Percentiles rank a stretch among this genome's conserved stretches.
Conservation (phyloP, 371 early-diverging fungal genomes). For the Circinella minor region DNA sequence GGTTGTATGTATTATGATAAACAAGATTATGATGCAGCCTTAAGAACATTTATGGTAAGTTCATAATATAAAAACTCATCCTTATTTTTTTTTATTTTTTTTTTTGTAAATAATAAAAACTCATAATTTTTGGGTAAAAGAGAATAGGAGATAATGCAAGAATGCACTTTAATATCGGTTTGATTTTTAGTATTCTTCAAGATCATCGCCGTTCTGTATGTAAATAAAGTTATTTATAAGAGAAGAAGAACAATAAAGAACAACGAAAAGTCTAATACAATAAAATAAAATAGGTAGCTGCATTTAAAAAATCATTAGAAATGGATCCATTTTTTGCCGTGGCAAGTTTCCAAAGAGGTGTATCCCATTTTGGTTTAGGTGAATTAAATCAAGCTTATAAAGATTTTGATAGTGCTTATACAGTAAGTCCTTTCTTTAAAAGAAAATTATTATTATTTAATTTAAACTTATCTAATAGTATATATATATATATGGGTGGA, state of each 20-base stretch:
- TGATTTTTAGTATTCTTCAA: slow-evolving; percentile 74
- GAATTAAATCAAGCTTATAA: slow-evolving; percentile 67
- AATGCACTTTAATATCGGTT: slow-evolving; percentile 94
- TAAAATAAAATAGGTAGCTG: slow-evolving; percentile 57
- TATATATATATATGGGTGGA: not conserved
- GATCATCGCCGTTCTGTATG: slow-evolving; percentile 86
- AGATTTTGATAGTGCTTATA: slow-evolving; percentile 74
- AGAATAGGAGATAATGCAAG: slow-evolving; percentile 89
- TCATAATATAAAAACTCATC: too few species aligned
- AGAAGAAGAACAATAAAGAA: not conserved
- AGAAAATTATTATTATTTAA: too few species aligned
- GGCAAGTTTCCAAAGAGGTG: slow-evolving; percentile 92
- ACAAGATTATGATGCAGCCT: slow-evolving; percentile 39
- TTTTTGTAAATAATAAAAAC: not conserved
- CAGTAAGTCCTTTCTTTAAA: slow-evolving; percentile 32
- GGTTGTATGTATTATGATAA: slow-evolving; percentile 49
- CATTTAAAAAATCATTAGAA: slow-evolving; percentile 74
- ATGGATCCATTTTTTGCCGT: slow-evolving; percentile 90
- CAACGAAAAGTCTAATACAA: too few species aligned
- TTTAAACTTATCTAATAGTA: not conserved
- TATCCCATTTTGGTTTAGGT: slow-evolving; percentile 70
- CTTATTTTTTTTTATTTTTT: not conserved
- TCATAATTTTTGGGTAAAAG: slow-evolving; percentile 38
- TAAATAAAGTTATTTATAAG: slow-evolving; percentile 10
- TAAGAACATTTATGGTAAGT: slow-evolving; percentile 46